Evolutionary conservation across 202 grass and related monocot genomes (phyloP).

Genomic region (Dendrocalamus latiflorus): DNA sequence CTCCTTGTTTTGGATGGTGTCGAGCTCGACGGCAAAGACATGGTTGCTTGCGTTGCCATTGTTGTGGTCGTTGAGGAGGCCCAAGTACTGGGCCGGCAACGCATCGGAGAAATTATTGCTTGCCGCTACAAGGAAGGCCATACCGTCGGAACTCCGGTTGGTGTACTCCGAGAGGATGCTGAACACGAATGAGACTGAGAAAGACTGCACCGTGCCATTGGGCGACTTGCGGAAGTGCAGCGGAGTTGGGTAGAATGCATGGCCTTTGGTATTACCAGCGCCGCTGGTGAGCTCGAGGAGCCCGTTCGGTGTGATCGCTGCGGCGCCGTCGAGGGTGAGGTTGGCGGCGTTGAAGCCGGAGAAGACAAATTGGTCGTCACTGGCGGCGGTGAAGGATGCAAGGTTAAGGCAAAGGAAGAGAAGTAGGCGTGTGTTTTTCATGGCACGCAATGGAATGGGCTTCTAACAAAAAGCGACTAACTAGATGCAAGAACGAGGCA

Average conservation of each 20-base stretch:
- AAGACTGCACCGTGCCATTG: constrained; percentile 13
- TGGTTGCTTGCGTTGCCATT: background rate
- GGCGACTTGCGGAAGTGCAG: background rate
- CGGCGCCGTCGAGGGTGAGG: no score
- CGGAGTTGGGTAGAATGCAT: background rate
- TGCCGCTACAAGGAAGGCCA: background rate
- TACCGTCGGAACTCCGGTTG: constrained; percentile 7
- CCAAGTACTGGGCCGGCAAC: background rate
- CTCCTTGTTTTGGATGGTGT: no score
- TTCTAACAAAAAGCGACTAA: no score
- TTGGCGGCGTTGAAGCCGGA: no score
- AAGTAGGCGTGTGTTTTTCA: no score
- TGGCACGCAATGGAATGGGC: no score
- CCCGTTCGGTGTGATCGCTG: no score
- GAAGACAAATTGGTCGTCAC: no score
- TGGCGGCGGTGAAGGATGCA: no score
- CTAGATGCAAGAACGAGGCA: no score
- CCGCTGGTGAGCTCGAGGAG: no score
- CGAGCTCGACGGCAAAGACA: background rate
- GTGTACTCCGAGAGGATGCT: background rate
- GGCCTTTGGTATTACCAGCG: background rate
- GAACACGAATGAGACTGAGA: constrained; percentile 34
- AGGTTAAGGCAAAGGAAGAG: no score
- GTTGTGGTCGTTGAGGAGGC: background rate
- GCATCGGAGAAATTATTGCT: background rate